Conservation (phyloP, 1,284 basidiomycete genomes). For the Gomphus bonarii region DNA sequence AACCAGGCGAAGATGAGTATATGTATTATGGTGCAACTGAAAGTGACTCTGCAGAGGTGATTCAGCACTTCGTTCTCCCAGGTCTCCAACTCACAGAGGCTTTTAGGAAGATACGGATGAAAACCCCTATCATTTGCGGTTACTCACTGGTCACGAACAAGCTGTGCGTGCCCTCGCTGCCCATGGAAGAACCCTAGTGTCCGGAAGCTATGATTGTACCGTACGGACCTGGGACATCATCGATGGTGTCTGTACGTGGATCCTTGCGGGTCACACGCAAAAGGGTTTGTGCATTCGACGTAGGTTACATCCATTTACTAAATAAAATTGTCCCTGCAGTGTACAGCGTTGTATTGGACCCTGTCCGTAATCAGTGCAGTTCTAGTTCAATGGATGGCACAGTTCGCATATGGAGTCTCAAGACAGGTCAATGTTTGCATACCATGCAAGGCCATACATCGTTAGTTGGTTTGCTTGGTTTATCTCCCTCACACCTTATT, state of each 20-base stretch:
- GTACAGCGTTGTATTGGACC: conserved; percentile 85
- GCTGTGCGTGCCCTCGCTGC: conserved; percentile 90
- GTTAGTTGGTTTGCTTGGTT: conserved; percentile 75
- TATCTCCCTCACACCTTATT: conserved; percentile 83
- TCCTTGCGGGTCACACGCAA: conserved; percentile 78
- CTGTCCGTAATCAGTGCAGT: conserved; percentile 75
- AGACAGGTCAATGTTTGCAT: conserved; percentile 69
- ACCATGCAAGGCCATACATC: conserved; percentile 82
- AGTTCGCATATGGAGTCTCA: conserved; percentile 85
- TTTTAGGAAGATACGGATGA: conserved; percentile 60
- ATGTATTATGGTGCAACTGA: conserved; percentile 59
- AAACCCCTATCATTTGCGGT: conserved; percentile 84
- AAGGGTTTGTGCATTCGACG: conserved; percentile 52
- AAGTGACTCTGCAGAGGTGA: conserved; percentile 57
- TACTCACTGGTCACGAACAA: conserved; percentile 81
- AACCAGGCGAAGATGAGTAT: conserved; percentile 67
- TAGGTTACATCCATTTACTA: neutral
- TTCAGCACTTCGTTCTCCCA: conserved; percentile 17
- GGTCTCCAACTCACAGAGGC: conserved; percentile 10
- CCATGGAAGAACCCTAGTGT: conserved; percentile 79
- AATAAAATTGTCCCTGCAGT: conserved; percentile 36
- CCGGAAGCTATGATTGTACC: conserved; percentile 91
- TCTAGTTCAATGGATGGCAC: conserved; percentile 97
- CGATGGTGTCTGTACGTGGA: conserved; percentile 75
- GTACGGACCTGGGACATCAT: conserved; percentile 93